Evolutionary conservation across 345 rosid species (phyloP), one percentile per base, ranked within the genome.

Genomic region (Euclidium syriacum): DNA sequence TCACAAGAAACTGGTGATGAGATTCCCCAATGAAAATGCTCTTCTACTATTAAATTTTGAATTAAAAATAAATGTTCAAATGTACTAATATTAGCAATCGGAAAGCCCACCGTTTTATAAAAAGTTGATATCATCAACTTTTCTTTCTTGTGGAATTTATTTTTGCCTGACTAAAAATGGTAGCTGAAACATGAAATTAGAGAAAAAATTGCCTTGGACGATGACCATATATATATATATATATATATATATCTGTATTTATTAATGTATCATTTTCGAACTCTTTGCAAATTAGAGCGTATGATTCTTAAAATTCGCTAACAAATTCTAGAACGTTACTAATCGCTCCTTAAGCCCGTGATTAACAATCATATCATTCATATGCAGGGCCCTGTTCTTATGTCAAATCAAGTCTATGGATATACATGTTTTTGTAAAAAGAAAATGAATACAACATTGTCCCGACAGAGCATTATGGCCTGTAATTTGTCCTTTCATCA

Each of bases 391-490:
- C n/a, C n/a, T n/a, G n/a, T n/a, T n/a, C n/a, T n/a, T n/a, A n/a
- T 7, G 60, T 59, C 54, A 42, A 44, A 42, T 52, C 61, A 52
- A 43, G 6, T 40, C 3, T 18, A 5, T 52, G 58, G 20, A 14
- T 23, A 16, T 14, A 51, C 10, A 68, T 60, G 54, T 15, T 34
- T 33, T 42, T 59, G 24, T 20, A 22, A 52, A 15, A 22, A 16
- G 5, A 12, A 23, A 27, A 24, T n/a, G 9, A 11, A 58, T 26
- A 19, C 46, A 58, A 30, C 30, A 60, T 51, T 33, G 48, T 25
- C 62, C 47, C 62, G 55, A 69, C 73, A 69, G 14, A 60, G n/a
- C 68, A 69, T 15, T 6, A 61, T 69, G 48, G 15, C 55, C 47
- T 61, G 67, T 50, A 58, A 22, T 50, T n/a, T 52, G 67, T 60